Percentiles rank a stretch among this genome's conserved stretches.
Evolutionary conservation across 352 stramenopile species (phyloP).

Genomic region (Sclerospora graminicola): DNA sequence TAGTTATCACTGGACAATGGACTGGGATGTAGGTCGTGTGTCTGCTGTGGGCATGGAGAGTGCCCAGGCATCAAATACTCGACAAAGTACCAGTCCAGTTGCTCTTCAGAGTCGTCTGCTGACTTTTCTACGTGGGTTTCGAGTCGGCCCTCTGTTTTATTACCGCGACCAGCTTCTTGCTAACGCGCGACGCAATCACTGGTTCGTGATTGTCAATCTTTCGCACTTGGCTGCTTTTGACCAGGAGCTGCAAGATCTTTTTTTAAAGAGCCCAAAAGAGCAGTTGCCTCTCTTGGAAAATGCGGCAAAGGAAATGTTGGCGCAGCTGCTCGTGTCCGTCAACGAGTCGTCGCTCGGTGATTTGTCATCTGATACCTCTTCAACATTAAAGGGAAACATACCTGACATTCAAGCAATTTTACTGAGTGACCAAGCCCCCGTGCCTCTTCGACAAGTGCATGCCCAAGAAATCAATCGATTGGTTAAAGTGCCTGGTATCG

Average conservation of each 20-base stretch:
- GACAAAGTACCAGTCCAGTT: conserved; percentile 35
- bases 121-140: conserved; percentile 85
- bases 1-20: too few relatives aligned
- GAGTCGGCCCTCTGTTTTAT: conserved; percentile 75
- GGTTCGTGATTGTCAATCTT: conserved; percentile 76
- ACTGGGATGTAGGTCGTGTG: conserved; percentile 75
- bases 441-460: conserved; percentile 73
- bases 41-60: conserved; percentile 75
- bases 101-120: conserved; percentile 55
- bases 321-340: conserved; percentile 43
- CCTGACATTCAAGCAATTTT: conserved; percentile 80
- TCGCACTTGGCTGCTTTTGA: conserved; percentile 82
- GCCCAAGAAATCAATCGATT: conserved; percentile 86
- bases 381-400: conserved; percentile 11
- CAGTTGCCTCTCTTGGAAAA: conserved; percentile 78
- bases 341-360: conserved; percentile 14
- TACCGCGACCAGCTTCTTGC: conserved; percentile 86
- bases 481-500: conserved; percentile 92
- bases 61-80: conserved; percentile 37
- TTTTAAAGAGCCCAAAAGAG: conserved; percentile 80
- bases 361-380: conserved; percentile 2
- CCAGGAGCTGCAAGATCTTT: conserved; percentile 72
- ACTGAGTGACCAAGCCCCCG: conserved; percentile 59
- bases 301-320: conserved; percentile 71
- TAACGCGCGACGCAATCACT: conserved; percentile 66